Evolutionary conservation across 1,139 yeast genomes (phyloP), one percentile per base, ranked within the genome.

Genomic region (Magnusiomyces clavatus): DNA sequence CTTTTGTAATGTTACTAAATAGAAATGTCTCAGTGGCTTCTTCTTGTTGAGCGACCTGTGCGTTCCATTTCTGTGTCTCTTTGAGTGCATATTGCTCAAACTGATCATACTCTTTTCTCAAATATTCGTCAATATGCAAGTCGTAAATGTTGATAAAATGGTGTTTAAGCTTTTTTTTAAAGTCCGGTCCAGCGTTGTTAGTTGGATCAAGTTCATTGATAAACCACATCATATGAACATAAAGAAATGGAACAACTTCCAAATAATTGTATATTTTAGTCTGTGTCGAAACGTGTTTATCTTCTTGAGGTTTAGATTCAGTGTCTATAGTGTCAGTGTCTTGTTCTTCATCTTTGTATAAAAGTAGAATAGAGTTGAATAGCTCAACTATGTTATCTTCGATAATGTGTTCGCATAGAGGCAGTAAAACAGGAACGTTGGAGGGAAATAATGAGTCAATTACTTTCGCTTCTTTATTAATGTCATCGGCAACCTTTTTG

Each of bases 1-100:
- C 74, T 54, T 66, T 69, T 36, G 58, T 64, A 47, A 74, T 68
- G 57, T 72, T 74, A 45, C 78, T 75, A 59, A 74, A 61, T n/a
- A 73, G 62, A 29, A 69, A 60, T 24, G 66, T 62, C 56, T 76
- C 78, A 1, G 73, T 66, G 36, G 66, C 70, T 2, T 64, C 66
- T 43, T 74, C 75, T 42, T 64, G 65, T 42, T 65, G 64, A 1
- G 62, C 57, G 0, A 67, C 62, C 20, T 66, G 65, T 11, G 59
- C 58, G 17, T 64, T 64, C 69, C 77, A 75, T 16, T 62, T 46
- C 6, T 37, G 20, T 6, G 38, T 46, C 29, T 46, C 48, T 6
- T 13, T 17, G 6, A 14, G 35, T 17, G 48, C 42, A 19, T 46
- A 46, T n/a, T 29, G 24, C 6, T 41, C 39, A 51, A 53, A 53